Evolutionary conservation across 1,139 yeast species (phyloP).

Genomic region (Wickerhamomyces sp.): DNA sequence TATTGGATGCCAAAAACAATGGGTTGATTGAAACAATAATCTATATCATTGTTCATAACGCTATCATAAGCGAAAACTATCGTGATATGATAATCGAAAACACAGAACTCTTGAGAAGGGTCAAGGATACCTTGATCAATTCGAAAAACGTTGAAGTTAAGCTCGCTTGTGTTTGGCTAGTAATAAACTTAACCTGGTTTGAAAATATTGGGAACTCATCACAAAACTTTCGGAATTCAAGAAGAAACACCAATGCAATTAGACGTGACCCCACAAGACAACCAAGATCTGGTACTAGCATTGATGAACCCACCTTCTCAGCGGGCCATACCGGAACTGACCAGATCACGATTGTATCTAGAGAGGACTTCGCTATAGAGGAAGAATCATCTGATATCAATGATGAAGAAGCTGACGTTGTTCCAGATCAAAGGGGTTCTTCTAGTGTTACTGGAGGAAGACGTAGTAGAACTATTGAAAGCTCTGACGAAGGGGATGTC

Average conservation of each 20-base stretch:
- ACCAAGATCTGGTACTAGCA: constrained; percentile 6
- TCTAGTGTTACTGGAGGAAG: background rate
- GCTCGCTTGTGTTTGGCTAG: constrained; percentile 53
- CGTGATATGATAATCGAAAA: constrained; percentile 42
- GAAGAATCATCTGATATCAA: constrained; percentile 7
- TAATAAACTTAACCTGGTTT: constrained; percentile 56
- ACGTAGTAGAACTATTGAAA: background rate
- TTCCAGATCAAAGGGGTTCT: constrained; percentile 15
- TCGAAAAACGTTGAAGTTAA: constrained; percentile 40
- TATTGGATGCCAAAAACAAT: constrained; percentile 25
- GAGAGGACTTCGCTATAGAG: constrained; percentile 13
- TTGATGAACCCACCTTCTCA: constrained; percentile 1
- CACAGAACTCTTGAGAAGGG: constrained; percentile 34
- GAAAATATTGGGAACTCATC: constrained; percentile 24
- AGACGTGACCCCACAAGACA: constrained; percentile 12
- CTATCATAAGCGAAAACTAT: constrained; percentile 48
- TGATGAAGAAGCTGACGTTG: constrained; percentile 20
- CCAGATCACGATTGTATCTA: constrained; percentile 8
- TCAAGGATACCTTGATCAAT: constrained; percentile 29
- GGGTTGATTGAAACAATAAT: constrained; percentile 42
- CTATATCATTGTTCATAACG: constrained; percentile 53
- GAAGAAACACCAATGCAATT: constrained; percentile 24
- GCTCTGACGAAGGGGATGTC: background rate
- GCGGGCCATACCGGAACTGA: too few species aligned
- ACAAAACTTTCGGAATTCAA: background rate